Percentiles rank a stretch among this genome's conserved stretches.
Evolutionary conservation across 1,284 basidiomycete genomes (phyloP).

Genomic region (Filobasidium uniguttulatum): DNA sequence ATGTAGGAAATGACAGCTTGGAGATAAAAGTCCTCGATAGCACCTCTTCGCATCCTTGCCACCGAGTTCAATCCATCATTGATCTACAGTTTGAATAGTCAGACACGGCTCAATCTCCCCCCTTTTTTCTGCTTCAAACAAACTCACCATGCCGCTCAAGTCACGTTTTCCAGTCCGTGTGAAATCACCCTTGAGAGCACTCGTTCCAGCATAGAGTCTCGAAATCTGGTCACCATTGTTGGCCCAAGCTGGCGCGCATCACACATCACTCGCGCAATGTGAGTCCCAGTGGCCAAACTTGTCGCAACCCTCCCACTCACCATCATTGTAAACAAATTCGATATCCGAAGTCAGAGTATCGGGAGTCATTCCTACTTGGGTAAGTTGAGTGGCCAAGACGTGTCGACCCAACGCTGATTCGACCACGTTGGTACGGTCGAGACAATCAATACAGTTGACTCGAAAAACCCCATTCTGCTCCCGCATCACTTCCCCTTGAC

Average conservation of each 20-base stretch:
- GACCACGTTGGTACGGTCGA: slow-evolving; percentile 78
- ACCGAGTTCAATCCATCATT: slow-evolving; percentile 84
- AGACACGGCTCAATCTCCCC: neutral
- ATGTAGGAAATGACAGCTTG: slow-evolving; percentile 89
- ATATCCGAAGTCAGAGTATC: slow-evolving; percentile 39
- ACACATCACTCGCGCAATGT: too few relatives aligned
- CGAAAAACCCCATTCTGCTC: slow-evolving; percentile 74
- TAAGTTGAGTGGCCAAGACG: slow-evolving; percentile 64
- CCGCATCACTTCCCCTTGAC: slow-evolving; percentile 54
- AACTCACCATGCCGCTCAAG: slow-evolving; percentile 63
- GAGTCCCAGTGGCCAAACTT: neutral
- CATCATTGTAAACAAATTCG: slow-evolving; percentile 73
- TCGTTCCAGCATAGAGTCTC: slow-evolving; percentile 51
- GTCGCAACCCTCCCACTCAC: slow-evolving; percentile 37
- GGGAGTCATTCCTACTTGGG: slow-evolving; percentile 47
- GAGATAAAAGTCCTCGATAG: slow-evolving; percentile 81
- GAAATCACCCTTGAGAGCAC: slow-evolving; percentile 80
- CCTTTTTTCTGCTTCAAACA: too few relatives aligned
- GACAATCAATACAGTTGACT: slow-evolving; percentile 82
- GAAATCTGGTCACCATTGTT: slow-evolving; percentile 86
- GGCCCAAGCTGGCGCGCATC: slow-evolving; percentile 60
- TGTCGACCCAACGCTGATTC: slow-evolving; percentile 81
- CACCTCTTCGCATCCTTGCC: slow-evolving; percentile 48
- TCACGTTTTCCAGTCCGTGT: slow-evolving; percentile 92
- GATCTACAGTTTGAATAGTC: slow-evolving; percentile 18